phyloP scores from a whole-genome alignment of 345 rosid species.

The Citrus inodora region DNA sequence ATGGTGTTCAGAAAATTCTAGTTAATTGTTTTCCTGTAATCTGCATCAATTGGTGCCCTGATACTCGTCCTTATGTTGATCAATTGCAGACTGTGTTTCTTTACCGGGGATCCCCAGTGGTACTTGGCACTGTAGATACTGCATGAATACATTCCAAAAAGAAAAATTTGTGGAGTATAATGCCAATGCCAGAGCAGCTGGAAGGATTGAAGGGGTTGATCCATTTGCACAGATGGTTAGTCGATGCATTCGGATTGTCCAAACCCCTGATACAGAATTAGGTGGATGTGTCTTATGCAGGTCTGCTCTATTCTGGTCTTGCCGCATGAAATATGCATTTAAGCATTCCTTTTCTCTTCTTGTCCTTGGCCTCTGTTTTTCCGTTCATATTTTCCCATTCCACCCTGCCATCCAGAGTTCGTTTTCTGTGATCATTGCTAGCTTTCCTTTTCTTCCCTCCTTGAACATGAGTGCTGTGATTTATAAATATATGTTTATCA shows the following conservation, averaged over 20 bases:
- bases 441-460: background rate
- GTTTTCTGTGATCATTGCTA: background rate
- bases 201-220: slow-evolving; percentile 87
- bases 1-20: background rate
- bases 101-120: slow-evolving; percentile 56
- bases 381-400: background rate
- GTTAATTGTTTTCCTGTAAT: slow-evolving; percentile 3
- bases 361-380: background rate
- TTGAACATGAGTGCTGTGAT: background rate
- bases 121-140: slow-evolving; percentile 81
- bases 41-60: background rate
- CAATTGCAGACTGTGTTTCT: slow-evolving; percentile 50
- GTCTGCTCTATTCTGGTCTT: slow-evolving; percentile 30
- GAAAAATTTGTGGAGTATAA: slow-evolving; percentile 71
- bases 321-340: background rate
- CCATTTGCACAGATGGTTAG: slow-evolving; percentile 78
- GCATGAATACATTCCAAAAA: slow-evolving; percentile 52
- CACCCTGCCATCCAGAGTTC: background rate
- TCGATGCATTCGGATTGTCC: slow-evolving; percentile 85
- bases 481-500: background rate
- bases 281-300: slow-evolving; percentile 94
- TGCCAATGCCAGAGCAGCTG: slow-evolving; percentile 86
- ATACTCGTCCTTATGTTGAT: background rate
- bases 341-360: background rate
- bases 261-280: slow-evolving; percentile 51